phyloP scores from a whole-genome alignment of 2,329 filamentous ascomycete species.

The Fusarium veterinarium region DNA sequence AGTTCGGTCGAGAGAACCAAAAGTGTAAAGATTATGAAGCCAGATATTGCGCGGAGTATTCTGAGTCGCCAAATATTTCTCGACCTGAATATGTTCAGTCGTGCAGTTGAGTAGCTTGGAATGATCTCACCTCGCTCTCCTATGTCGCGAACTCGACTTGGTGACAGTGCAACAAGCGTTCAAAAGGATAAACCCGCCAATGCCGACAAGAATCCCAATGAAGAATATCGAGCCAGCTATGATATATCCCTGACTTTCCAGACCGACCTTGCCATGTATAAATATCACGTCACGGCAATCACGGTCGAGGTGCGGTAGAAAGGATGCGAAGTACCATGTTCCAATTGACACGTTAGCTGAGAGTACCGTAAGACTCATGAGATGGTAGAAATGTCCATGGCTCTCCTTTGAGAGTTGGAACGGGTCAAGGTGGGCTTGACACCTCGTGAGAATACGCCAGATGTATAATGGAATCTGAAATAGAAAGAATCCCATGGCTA shows the following conservation, averaged over 20 bases:
- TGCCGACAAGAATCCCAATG: slow-evolving; percentile 43
- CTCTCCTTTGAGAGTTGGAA: slow-evolving; percentile 44
- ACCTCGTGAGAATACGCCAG: slow-evolving; percentile 50
- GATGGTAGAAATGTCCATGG: slow-evolving; percentile 42
- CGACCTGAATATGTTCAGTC: slow-evolving; percentile 18
- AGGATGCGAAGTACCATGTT: slow-evolving; percentile 49
- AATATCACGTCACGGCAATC: slow-evolving; percentile 48
- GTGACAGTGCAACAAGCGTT: slow-evolving; percentile 38
- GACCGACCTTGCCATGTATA: slow-evolving; percentile 45
- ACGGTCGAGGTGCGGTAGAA: slow-evolving; percentile 38
- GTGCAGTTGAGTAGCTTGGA: not conserved
- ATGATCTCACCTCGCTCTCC: slow-evolving; percentile 35
- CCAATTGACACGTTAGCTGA: slow-evolving; percentile 45
- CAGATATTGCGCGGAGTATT: slow-evolving; percentile 23
- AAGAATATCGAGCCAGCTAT: slow-evolving; percentile 49
- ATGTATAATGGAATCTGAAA: slow-evolving; percentile 49
- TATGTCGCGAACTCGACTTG: slow-evolving; percentile 29
- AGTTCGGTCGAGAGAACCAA: slow-evolving; percentile 50
- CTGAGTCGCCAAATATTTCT: slow-evolving; percentile 41
- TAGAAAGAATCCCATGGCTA: slow-evolving; percentile 47
- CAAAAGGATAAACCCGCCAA: slow-evolving; percentile 39
- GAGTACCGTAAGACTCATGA: slow-evolving; percentile 43
- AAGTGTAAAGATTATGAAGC: slow-evolving; percentile 45
- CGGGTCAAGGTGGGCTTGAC: slow-evolving; percentile 47
- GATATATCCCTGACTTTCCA: slow-evolving; percentile 45